A percentile compares a stretch with the other conserved stretches of the same genome.
Evolutionary conservation across 148 eudicot genomes (phyloP).

Genomic region (Simmondsia chinensis): DNA sequence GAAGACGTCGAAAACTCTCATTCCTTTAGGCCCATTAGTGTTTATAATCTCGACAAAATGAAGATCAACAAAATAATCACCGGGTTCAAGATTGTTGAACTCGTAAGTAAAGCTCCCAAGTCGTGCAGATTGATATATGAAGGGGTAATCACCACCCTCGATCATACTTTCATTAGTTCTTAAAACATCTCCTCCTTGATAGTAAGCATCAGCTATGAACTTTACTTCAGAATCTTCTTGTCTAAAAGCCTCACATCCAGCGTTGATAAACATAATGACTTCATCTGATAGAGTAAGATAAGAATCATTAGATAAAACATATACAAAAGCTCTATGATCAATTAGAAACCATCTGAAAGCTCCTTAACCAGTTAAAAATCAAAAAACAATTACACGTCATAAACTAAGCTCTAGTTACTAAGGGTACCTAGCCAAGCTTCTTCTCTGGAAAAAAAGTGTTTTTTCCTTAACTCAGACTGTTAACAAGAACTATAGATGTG

Average conservation of each 20-base stretch:
- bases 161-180: slow-evolving; percentile 53
- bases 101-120: slow-evolving; percentile 63
- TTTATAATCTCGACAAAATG: slow-evolving; percentile 84
- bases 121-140: slow-evolving; percentile 69
- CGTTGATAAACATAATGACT: slow-evolving; percentile 66
- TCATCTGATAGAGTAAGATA: slow-evolving; percentile 39
- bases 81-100: slow-evolving; percentile 46
- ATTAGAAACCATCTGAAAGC: too few species aligned
- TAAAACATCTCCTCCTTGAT: slow-evolving; percentile 61
- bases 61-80: slow-evolving; percentile 77
- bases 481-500: too few species aligned
- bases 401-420: too few species aligned
- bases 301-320: slow-evolving; percentile 2
- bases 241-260: slow-evolving; percentile 41
- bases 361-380: too few species aligned
- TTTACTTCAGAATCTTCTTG: slow-evolving; percentile 32
- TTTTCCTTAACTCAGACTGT: too few species aligned
- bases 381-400: too few species aligned
- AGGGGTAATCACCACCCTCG: slow-evolving; percentile 63
- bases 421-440: too few species aligned
- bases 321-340: not conserved
- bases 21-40: slow-evolving; percentile 76
- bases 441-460: too few species aligned
- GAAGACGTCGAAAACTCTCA: slow-evolving; percentile 72
- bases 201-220: slow-evolving; percentile 53